Evolutionary conservation across 345 rosid genomes (phyloP).

Genomic region (Eucalyptus paniculata): DNA sequence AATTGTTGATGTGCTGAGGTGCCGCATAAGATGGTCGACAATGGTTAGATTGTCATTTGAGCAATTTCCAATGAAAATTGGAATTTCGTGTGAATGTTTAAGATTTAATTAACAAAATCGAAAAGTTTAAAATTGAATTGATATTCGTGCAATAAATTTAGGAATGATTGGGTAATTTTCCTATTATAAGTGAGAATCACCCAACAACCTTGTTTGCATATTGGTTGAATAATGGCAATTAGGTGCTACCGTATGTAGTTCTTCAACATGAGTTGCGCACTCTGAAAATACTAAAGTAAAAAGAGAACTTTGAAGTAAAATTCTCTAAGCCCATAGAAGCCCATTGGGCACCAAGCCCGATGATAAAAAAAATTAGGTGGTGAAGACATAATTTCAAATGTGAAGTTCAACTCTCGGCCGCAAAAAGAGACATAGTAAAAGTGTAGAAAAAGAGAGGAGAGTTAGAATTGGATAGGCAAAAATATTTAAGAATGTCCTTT

Average conservation of each 20-base stretch:
- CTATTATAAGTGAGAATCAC: background rate
- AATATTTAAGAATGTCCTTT: background rate
- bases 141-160: no score
- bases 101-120: no score
- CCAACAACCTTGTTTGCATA: background rate
- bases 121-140: fast-evolving
- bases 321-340: background rate
- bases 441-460: background rate
- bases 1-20: background rate
- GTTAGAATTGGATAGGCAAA: background rate
- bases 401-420: no score
- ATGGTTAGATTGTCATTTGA: background rate
- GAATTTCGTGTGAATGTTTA: fast-evolving
- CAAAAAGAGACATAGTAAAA: background rate
- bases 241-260: background rate
- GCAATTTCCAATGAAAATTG: background rate
- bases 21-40: no score
- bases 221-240: background rate
- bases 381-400: no score
- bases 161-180: background rate
- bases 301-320: background rate
- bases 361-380: no score
- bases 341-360: no score
- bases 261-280: background rate
- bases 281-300: background rate